phyloP scores from a whole-genome alignment of 2,329 filamentous ascomycete genomes.

The Moelleriella libera region DNA sequence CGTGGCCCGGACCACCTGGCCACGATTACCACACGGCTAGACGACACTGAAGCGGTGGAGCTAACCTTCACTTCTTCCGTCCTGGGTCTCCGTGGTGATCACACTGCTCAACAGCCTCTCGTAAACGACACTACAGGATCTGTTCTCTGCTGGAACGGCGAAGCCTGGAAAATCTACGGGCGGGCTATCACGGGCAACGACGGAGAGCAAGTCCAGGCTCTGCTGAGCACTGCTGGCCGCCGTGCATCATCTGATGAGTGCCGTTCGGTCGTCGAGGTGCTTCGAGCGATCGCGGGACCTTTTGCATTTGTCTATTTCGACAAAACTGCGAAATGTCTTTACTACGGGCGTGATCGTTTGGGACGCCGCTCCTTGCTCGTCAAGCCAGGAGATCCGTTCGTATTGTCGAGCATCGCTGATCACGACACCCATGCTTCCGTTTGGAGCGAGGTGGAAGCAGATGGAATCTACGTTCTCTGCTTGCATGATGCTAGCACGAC shows the following conservation, averaged over 20 bases:
- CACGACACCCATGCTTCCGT: constrained; percentile 18
- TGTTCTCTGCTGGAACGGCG: constrained; percentile 91
- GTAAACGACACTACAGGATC: constrained; percentile 40
- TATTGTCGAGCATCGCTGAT: constrained; percentile 59
- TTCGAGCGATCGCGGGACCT: constrained; percentile 59
- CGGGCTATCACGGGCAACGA: constrained; percentile 60
- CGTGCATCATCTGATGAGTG: constrained; percentile 6
- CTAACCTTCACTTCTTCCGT: constrained; percentile 71
- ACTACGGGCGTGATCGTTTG: constrained; percentile 76
- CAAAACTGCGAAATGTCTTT: constrained; percentile 43
- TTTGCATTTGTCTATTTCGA: constrained; percentile 86
- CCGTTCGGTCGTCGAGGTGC: constrained; percentile 15
- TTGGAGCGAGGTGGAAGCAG: constrained; percentile 74
- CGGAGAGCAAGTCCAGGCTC: constrained; percentile 51
- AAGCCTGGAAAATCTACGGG: constrained; percentile 67
- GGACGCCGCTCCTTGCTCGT: constrained; percentile 71
- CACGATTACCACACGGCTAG: constrained; percentile 18
- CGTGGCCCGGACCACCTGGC: constrained; percentile 48
- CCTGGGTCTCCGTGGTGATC: constrained; percentile 69
- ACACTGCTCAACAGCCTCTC: constrained; percentile 61
- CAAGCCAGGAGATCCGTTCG: constrained; percentile 33
- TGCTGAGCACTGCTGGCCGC: constrained; percentile 34
- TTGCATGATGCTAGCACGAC: constrained; percentile 19
- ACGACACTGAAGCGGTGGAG: constrained; percentile 17
- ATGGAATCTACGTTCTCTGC: constrained; percentile 62